A percentile compares a stretch with the other conserved stretches of the same genome.
Conservation (phyloP, 495 filamentous ascomycete genomes). For the Trypethelium eluteriae region DNA sequence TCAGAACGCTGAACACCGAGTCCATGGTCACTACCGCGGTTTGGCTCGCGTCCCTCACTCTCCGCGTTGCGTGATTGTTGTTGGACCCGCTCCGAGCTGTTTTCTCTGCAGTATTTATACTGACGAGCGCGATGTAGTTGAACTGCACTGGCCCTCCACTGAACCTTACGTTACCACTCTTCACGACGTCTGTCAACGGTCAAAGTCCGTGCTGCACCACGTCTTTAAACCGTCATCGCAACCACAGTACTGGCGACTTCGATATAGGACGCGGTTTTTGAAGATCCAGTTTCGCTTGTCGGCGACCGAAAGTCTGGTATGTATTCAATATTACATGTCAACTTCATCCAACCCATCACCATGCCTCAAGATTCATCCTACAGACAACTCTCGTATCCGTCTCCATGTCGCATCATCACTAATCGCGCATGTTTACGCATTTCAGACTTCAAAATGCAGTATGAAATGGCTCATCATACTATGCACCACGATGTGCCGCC, state of each 20-base stretch:
- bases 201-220: neutral
- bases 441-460: constrained; percentile 8
- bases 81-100: neutral
- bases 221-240: neutral
- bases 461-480: constrained; percentile 7
- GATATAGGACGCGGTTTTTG: neutral
- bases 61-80: neutral
- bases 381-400: neutral
- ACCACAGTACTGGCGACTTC: neutral
- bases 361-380: neutral
- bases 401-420: neutral
- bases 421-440: neutral
- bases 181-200: neutral
- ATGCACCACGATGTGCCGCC: constrained; percentile 8
- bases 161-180: neutral
- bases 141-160: constrained; percentile 5
- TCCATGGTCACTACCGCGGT: neutral
- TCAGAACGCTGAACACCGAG: neutral
- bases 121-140: neutral
- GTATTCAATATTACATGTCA: neutral
- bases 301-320: constrained; percentile 5
- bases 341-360: neutral
- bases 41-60: neutral
- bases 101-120: neutral
- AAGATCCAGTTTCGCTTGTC: neutral